A percentile compares a stretch with the other conserved stretches of the same genome.
Evolutionary conservation across 129 eudicot genomes (phyloP).

Genomic region (Chrysanthemum seticuspe): DNA sequence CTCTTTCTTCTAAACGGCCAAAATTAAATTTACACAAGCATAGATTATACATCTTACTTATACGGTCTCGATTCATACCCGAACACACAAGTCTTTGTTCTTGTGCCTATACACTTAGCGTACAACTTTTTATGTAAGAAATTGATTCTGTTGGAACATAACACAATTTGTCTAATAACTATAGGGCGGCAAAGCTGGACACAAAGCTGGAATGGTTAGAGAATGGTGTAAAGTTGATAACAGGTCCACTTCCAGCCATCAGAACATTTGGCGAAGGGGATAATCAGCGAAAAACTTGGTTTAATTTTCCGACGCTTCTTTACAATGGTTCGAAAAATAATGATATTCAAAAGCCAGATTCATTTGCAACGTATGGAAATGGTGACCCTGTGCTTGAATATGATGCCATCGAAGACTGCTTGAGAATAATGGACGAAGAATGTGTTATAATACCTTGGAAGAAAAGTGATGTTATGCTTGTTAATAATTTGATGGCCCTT

Average conservation of each 20-base stretch:
- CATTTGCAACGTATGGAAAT: slow-evolving; percentile 4
- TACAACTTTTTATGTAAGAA: too few species aligned
- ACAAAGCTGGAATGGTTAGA: slow-evolving; percentile 19
- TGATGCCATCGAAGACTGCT: slow-evolving; percentile 13
- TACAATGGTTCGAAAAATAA: slow-evolving; percentile 12
- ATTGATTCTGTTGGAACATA: too few species aligned
- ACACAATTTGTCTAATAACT: not conserved
- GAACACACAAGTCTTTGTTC: too few species aligned
- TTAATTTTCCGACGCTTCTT: slow-evolving; percentile 30
- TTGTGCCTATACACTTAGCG: too few species aligned
- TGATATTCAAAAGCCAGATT: not conserved
- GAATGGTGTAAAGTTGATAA: not conserved
- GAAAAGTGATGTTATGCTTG: slow-evolving; percentile 29
- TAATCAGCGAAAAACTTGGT: slow-evolving; percentile 14
- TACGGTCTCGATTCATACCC: too few species aligned
- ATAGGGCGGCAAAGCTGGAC: slow-evolving; percentile 6
- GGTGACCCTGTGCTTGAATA: slow-evolving; percentile 11
- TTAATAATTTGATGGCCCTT: slow-evolving; percentile 17
- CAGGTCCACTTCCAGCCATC: slow-evolving; percentile 16
- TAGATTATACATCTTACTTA: too few species aligned
- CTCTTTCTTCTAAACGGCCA: too few species aligned
- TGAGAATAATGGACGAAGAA: slow-evolving; percentile 23
- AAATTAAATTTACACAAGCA: too few species aligned
- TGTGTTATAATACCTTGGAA: slow-evolving; percentile 29
- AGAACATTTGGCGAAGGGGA: slow-evolving; percentile 19